Base-by-base conservation (phyloP, 208 protist species). In the Porcisia deanei region DNA sequence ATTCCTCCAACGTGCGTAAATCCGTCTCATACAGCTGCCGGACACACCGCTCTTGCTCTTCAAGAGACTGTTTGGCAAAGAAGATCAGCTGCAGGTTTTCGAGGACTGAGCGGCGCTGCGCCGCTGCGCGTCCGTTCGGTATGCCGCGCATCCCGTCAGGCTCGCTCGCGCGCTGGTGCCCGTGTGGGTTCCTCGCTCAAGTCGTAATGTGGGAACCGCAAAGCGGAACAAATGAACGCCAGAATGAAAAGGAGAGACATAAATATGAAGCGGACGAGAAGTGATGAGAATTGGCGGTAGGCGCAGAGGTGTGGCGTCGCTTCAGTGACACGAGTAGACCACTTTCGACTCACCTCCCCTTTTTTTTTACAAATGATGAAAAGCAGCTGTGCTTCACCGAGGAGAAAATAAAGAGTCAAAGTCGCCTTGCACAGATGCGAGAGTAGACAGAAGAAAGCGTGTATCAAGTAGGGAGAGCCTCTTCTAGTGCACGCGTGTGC, bases 81-180 rank as follows among this genome's bases (percentile, higher is more conserved):
- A 77, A 81, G 39, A 95, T 73, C 12, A 70, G 73, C 65, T 89
- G 87, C 55, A 97, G 72, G 37, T 70, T 75, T 49, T 86, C 76
- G 52, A 97, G 72, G 54, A 97, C 68, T 45, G 84, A 80, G 71
- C 87, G 88, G 5, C 88, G 85, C n/a, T 86, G 83, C 25, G 80
- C 77, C 0, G 78, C 55, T 1, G 70, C 67, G 22, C 58, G 37
- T 54, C 77, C 57, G 65, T 57, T 76, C 1, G 61, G 30, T 3
- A 73, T 47, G 3, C 57, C 76, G 25, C 1, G 54, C 71, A 76
- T 81, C 37, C 43, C 47, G 41, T 20, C 9, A 25, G 63, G 63
- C 16, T 25, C 22, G 20, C 63, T 52, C 30, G 41, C 58, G 34
- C 58, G 25, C 54, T 0, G 14, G 34, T 43, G 20, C 54, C 7